These are phyloP conservation scores for Ophiostoma populinum DNA, from an alignment of 2,329 filamentous ascomycete genomes.

Conservation along the genomic window DNA sequence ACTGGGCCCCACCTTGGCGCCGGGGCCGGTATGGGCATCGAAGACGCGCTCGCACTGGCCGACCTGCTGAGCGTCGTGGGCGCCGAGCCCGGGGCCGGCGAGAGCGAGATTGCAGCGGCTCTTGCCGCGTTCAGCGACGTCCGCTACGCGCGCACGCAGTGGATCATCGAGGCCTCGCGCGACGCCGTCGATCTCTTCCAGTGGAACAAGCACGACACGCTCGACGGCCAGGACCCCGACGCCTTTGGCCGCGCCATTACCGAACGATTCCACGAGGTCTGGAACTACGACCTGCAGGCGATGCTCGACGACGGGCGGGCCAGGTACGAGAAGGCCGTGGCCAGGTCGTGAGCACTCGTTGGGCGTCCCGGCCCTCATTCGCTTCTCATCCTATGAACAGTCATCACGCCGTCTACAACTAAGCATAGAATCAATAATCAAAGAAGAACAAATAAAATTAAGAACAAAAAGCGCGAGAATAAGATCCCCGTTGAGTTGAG, in stretches of 20 bases:
- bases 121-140: conserved; percentile 21
- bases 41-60: conserved; percentile 31
- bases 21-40: conserved; percentile 37
- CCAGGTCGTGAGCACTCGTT: too few relatives aligned
- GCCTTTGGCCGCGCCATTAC: conserved; percentile 22
- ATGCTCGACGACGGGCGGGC: conserved; percentile 16
- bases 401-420: too few relatives aligned
- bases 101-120: conserved; percentile 14
- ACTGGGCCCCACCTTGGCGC: conserved; percentile 36
- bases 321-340: not conserved
- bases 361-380: too few relatives aligned
- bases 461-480: too few relatives aligned
- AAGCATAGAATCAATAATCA: too few relatives aligned
- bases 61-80: conserved; percentile 18
- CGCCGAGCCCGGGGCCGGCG: not conserved
- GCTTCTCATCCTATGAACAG: too few relatives aligned
- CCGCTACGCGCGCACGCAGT: conserved; percentile 24
- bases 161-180: conserved; percentile 23
- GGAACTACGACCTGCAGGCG: conserved; percentile 20
- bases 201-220: conserved; percentile 17
- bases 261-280: conserved; percentile 18
- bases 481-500: too few relatives aligned
- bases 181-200: conserved; percentile 23
- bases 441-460: too few relatives aligned
- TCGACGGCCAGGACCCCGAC: conserved; percentile 17